These are phyloP conservation scores for Erigeron canadensis DNA, from an alignment of 129 eudicot genomes.

Conservation along the genomic window DNA sequence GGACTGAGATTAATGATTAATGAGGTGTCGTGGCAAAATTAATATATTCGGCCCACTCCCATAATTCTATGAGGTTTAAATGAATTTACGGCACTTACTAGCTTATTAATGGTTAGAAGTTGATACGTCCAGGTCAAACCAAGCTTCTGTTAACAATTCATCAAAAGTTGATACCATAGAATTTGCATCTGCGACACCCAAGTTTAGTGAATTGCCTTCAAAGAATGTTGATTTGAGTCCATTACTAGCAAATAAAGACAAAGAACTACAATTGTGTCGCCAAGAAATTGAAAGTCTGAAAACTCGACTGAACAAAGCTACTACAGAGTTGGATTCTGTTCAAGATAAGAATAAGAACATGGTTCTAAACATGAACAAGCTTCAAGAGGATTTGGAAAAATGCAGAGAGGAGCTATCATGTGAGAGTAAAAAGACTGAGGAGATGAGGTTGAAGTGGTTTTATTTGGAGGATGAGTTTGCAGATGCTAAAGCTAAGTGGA, in stretches of 20 bases:
- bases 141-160: constrained; percentile 15
- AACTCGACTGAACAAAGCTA: constrained; percentile 20
- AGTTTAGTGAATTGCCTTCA: constrained; percentile 16
- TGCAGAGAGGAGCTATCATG: constrained; percentile 24
- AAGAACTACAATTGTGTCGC: constrained; percentile 19
- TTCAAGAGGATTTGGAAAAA: constrained; percentile 30
- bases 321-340: constrained; percentile 8
- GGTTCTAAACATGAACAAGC: constrained; percentile 1
- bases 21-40: background rate
- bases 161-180: background rate
- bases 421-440: constrained; percentile 41
- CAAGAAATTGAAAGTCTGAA: constrained; percentile 27
- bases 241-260: constrained; percentile 21
- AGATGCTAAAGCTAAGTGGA: constrained; percentile 36
- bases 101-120: background rate
- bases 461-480: constrained; percentile 38
- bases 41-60: background rate
- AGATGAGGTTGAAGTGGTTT: constrained; percentile 33
- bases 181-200: constrained; percentile 10
- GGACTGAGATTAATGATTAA: background rate
- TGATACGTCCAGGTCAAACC: constrained; percentile 27
- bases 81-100: background rate
- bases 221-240: constrained; percentile 18
- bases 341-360: constrained; percentile 28
- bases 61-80: background rate